These are phyloP conservation scores for Takashimella tepidaria DNA, from an alignment of 1,284 basidiomycete species.

Conservation along the genomic window DNA sequence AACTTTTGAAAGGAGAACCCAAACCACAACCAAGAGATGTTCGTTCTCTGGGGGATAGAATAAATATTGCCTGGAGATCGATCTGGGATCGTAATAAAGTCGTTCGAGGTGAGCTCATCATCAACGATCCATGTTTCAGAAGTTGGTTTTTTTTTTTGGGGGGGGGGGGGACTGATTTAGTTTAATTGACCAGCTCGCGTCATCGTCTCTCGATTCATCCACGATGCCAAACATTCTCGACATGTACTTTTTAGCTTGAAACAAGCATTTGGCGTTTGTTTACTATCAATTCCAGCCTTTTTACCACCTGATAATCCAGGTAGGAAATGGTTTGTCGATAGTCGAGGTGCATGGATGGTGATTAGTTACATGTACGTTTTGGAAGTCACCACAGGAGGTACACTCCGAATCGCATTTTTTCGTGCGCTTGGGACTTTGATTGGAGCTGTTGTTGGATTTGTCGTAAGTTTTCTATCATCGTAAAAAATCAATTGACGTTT, in stretches of 20 bases:
- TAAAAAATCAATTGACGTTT: background rate
- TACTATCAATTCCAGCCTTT: conserved; percentile 48
- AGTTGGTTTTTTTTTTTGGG: too few species aligned
- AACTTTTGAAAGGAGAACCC: conserved; percentile 6
- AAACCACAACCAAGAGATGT: background rate
- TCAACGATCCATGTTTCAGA: too few species aligned
- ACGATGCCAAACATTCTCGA: conserved; percentile 42
- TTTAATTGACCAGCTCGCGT: conserved; percentile 25
- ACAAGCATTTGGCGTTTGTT: conserved; percentile 46
- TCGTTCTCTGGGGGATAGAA: background rate
- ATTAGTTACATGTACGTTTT: conserved; percentile 50
- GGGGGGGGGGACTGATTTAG: too few species aligned
- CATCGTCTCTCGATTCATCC: conserved; percentile 29
- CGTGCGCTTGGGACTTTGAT: conserved; percentile 49
- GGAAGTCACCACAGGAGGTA: conserved; percentile 51
- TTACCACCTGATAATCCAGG: conserved; percentile 34
- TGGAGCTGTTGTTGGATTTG: conserved; percentile 46
- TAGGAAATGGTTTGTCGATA: conserved; percentile 43
- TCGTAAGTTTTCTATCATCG: conserved; percentile 28
- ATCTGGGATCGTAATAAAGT: conserved; percentile 33
- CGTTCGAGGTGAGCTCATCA: conserved; percentile 28
- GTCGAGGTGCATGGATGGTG: conserved; percentile 48
- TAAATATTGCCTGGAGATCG: conserved; percentile 22
- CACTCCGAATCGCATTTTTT: conserved; percentile 47
- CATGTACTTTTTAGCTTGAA: conserved; percentile 50